Evolutionary conservation across 805 yeast genomes (phyloP).

Genomic region (Saccharomycopsis synnaedendra): DNA sequence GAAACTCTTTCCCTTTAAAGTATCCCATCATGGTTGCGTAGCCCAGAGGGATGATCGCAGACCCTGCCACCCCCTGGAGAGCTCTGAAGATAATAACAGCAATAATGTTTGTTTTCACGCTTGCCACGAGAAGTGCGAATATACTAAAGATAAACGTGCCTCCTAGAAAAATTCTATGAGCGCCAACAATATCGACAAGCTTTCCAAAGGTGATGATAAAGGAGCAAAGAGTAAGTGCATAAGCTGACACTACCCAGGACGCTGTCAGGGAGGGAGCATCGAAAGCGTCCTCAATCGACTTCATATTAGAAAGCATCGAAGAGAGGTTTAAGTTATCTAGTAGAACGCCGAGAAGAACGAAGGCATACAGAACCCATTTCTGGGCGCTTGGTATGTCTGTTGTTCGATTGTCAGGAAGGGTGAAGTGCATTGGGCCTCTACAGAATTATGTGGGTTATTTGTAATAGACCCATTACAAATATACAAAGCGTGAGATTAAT

Average conservation of each 20-base stretch:
- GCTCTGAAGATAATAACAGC: conserved; percentile 35
- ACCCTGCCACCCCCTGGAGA: conserved; percentile 34
- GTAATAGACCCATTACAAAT: too few relatives aligned
- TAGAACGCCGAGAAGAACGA: not conserved
- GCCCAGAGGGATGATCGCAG: conserved; percentile 29
- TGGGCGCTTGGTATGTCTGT: too few relatives aligned
- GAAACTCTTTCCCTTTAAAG: conserved; percentile 21
- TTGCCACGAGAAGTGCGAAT: conserved; percentile 25
- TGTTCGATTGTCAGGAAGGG: too few relatives aligned
- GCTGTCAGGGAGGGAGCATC: conserved; percentile 27
- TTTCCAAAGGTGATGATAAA: conserved; percentile 33
- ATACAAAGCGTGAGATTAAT: too few relatives aligned
- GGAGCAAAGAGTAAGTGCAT: conserved; percentile 33
- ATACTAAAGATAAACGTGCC: conserved; percentile 34
- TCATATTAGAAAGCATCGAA: not conserved
- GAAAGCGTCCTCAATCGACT: conserved; percentile 17
- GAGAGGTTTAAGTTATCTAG: conserved; percentile 5
- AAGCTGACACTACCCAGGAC: conserved; percentile 32
- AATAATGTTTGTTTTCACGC: conserved; percentile 24
- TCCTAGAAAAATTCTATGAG: conserved; percentile 19
- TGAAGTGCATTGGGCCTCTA: too few relatives aligned
- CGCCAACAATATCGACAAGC: conserved; percentile 30
- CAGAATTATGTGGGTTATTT: too few relatives aligned
- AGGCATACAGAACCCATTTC: not conserved
- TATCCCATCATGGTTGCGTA: conserved; percentile 24